Evolutionary conservation across 1,139 yeast species (phyloP).

Genomic region (Yamadazyma sp.): DNA sequence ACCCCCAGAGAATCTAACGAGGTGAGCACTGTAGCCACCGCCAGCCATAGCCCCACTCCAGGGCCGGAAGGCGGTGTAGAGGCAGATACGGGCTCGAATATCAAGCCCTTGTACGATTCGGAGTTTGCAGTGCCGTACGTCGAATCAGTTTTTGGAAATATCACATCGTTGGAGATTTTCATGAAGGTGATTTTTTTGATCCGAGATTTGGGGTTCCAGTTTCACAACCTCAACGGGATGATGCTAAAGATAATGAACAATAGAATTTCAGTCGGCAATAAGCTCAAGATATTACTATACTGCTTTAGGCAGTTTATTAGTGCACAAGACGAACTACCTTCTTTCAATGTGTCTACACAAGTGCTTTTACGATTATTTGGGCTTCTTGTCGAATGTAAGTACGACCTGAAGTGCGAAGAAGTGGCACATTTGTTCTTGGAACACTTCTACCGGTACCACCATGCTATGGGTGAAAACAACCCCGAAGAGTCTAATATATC

Average conservation of each 20-base stretch:
- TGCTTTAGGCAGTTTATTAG: slow-evolving; percentile 4
- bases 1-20: too few relatives aligned
- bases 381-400: slow-evolving; percentile 8
- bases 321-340: slow-evolving; percentile 1
- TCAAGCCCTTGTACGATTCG: neutral
- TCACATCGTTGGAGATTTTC: slow-evolving; percentile 16
- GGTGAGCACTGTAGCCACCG: too few relatives aligned
- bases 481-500: slow-evolving; percentile 1
- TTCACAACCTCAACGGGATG: slow-evolving; percentile 14
- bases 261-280: slow-evolving; percentile 3
- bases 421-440: slow-evolving; percentile 11
- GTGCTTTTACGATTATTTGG: slow-evolving; percentile 9
- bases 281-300: slow-evolving; percentile 6
- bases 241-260: slow-evolving; percentile 10
- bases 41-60: neutral
- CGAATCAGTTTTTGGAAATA: slow-evolving; percentile 12
- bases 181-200: slow-evolving; percentile 14
- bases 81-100: too few relatives aligned
- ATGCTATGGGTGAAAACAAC: neutral
- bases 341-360: slow-evolving; percentile 4
- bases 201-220: slow-evolving; percentile 15
- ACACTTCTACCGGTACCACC: slow-evolving; percentile 9
- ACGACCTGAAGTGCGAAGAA: slow-evolving; percentile 11
- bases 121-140: neutral
- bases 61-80: neutral